Conservation (phyloP, 257 asterid species). For the Capsicum chinense region DNA sequence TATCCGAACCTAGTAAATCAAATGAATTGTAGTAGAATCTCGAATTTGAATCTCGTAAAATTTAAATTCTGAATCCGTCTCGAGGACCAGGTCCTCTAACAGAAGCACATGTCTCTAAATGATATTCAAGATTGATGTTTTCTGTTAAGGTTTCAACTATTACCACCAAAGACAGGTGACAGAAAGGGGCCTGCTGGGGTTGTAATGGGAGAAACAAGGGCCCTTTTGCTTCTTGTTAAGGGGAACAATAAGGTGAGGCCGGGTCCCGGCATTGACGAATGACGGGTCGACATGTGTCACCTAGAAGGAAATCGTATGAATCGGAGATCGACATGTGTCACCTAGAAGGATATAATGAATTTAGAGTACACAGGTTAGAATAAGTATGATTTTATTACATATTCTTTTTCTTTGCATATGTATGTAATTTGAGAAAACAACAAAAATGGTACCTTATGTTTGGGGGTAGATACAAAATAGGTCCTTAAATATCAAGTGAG, state of each 20-base stretch:
- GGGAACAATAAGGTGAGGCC: background rate
- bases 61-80: background rate
- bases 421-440: background rate
- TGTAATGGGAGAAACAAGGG: conserved; percentile 1
- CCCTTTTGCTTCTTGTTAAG: background rate
- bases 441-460: background rate
- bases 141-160: conserved; percentile 40
- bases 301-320: background rate
- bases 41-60: background rate
- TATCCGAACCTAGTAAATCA: too few relatives aligned
- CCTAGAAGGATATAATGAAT: background rate
- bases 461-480: background rate
- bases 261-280: background rate
- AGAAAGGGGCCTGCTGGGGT: conserved; percentile 1
- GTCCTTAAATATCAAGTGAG: background rate
- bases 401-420: background rate
- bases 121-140: conserved; percentile 26
- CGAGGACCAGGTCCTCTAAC: conserved; percentile 21
- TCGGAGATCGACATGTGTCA: background rate
- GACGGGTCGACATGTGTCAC: background rate
- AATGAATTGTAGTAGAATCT: background rate
- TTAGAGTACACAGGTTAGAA: background rate
- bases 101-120: conserved; percentile 28
- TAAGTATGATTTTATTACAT: background rate
- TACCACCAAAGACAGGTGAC: conserved; percentile 35